Evolutionary conservation across 305 asterid genomes (phyloP), one percentile per base, ranked within the genome.

Genomic region (Salvia sclarea): DNA sequence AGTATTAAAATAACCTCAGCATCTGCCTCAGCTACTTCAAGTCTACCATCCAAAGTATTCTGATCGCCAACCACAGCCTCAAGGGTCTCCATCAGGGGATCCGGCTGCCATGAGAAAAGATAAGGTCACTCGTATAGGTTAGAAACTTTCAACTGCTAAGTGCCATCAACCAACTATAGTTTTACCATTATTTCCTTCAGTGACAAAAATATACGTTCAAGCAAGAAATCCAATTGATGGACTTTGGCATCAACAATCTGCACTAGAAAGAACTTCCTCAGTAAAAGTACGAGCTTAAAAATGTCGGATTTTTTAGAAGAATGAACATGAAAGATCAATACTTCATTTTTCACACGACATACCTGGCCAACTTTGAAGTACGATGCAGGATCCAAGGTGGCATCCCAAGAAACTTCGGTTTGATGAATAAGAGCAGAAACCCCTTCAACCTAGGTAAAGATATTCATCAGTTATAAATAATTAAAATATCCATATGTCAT

Each of bases 391-490:
- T 93, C 95, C 81, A 93, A 81, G 57, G 95, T 93, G 69, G 94
- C 81, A 74, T 88, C 97, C 98, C 98, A 93, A 2, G 98, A 93
- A 59, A 93, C 97, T 86, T 93, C 98, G 30, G 96, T 68, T 76
- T 91, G 96, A 79, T 91, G 97, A 79, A 93, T 89, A 68, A 93
- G 82, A 1, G 96, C 97, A 66, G 91, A 91, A 67, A 93, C 92
- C 33, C 95, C 98, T 81, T 91, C 96, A 72, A 93, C 86, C 98
- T 93, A 72, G 22, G 83, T 18, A 22, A 20, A 18, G 25, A 41
- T 48, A 65, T 58, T 74, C 43, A 70, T 68, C 38, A 57, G 28
- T 55, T 24, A 63, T 66, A 55, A 38, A 61, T 61, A 74, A 37
- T 37, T 66, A 64, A 54, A 33, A 64, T 62, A 74, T 43, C 37